These are phyloP conservation scores for Heterobasidion occidentale DNA, from an alignment of 1,284 basidiomycete genomes.

Conservation along the genomic window DNA sequence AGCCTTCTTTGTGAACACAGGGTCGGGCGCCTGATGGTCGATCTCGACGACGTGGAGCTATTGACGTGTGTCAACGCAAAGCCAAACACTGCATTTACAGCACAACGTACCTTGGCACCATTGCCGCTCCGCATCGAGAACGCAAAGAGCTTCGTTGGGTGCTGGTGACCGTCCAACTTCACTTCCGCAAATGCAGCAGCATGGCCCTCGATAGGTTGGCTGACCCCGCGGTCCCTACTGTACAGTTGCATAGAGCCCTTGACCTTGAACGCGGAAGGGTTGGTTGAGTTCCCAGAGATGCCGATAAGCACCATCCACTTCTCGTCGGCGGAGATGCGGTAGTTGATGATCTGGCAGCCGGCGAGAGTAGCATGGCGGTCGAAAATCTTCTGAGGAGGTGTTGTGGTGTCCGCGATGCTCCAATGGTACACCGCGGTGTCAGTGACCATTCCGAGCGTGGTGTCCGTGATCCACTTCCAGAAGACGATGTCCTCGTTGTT, in stretches of 20 bases:
- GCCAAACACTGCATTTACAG: neutral
- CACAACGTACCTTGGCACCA: slow-evolving; percentile 81
- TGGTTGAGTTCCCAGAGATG: slow-evolving; percentile 90
- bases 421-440: slow-evolving; percentile 94
- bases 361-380: slow-evolving; percentile 94
- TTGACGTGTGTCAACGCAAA: neutral
- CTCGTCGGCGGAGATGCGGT: slow-evolving; percentile 86
- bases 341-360: slow-evolving; percentile 98
- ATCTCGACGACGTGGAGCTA: slow-evolving; percentile 98
- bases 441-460: slow-evolving; percentile 92
- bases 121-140: slow-evolving; percentile 95
- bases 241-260: slow-evolving; percentile 97
- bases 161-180: slow-evolving; percentile 81
- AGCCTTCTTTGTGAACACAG: slow-evolving; percentile 96
- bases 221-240: slow-evolving; percentile 87
- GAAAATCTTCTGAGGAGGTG: slow-evolving; percentile 85
- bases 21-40: slow-evolving; percentile 92
- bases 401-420: slow-evolving; percentile 70
- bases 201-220: slow-evolving; percentile 98
- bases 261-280: slow-evolving; percentile 93
- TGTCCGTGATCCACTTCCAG: slow-evolving; percentile 97
- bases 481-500: slow-evolving; percentile 95
- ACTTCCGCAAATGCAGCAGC: slow-evolving; percentile 95
- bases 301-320: slow-evolving; percentile 98
- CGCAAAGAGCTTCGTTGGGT: slow-evolving; percentile 87